Evolutionary conservation across 192 early-diverging fungal species (phyloP), one percentile per base, ranked within the genome.

Genomic region (Chytriomyces hyalinus): DNA sequence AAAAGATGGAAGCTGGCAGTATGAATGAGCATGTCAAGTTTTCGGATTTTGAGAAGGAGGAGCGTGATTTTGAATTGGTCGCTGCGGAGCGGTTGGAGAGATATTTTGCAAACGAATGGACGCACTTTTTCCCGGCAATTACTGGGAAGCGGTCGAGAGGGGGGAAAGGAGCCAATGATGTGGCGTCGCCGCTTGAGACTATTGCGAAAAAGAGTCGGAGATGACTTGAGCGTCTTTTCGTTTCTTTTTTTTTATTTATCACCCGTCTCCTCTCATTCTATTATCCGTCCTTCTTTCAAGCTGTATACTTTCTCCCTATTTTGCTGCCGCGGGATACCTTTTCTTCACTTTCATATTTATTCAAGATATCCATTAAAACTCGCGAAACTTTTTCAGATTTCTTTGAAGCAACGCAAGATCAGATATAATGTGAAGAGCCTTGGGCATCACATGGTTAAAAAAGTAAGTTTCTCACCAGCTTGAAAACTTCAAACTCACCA

Each of bases 81-180:
- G 53, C 59, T n/a, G 60, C 45, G 36, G 59, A 45, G 24, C 10
- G 45, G 43, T 49, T 73, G 71, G 71, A 73, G 26, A 73, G 9
- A 47, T 73, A 73, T 46, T 73, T 73, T 73, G 28, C 13, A 47
- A 73, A 73, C 62, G 71, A 73, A 61, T 73, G 71, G 71, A 44
- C 71, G 6, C 49, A 73, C 43, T 73, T 73, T 44, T 73, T 73
- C 44, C 71, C 71, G 22, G 60, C 20, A 7, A 15, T 13, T 73
- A 7, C 6, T 9, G 46, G 59, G 15, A 15, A 15, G 68, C 17
- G 26, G 65, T 67, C 36, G 62, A 20, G 62, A 64, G 22, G 66
- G 13, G 15, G 66, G 66, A 67, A 47, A 47, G 66, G 20, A 36
- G 36, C 44, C 4, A 20, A n/a, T 57, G 53, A 13, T 57, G 53